Base-by-base conservation (phyloP, 768 basidiomycete species). In the Leccinum variicolor region DNA sequence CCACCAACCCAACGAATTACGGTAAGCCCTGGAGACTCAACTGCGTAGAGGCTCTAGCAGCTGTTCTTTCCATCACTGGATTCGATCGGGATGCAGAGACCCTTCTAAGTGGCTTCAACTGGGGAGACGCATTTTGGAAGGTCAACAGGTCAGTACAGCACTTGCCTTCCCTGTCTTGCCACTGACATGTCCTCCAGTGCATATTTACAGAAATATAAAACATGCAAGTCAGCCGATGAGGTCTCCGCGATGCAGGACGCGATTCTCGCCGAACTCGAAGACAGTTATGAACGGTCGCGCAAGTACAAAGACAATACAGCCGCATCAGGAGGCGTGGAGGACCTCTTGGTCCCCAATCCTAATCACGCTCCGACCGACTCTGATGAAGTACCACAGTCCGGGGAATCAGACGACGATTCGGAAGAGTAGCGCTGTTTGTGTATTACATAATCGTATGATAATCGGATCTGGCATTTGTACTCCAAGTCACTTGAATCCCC, bases 1-100 rank as follows among this genome's bases (percentile, higher is more conserved):
- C 97, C 0, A 90, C 94, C 1, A 99, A 99, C 71, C 94, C 96
- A 0, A 94, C 94, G 10, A 99, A 99, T 74, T 99, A 98, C 64
- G 97, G 97, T 10, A 94, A 93, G 71, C 97, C 97, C 0, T 98
- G 94, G 94, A 79, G 89, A 50, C 77, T 99, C 41, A 98, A 96
- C 66, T 98, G 96, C 62, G 95, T 92, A 28, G 94, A 96, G 73
- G 92, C 92, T 0, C 81, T 98, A 5, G 95, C 97, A 0, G 97
- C 96, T 0, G 90, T 94, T 0, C 95, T 99, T 64, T 97, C 92
- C 71, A 89, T 98, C 64, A 90, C 92, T 0, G 93, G 95, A 0
- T 92, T 94, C 60, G 81, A 90, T 62, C 68, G 79, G 0, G 88
- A 93, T 67, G 95, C 92, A 0, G 89, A 94, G 52, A 78, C 79